Conservation (phyloP, 306 rosid species). For the Dryas octopetala region DNA sequence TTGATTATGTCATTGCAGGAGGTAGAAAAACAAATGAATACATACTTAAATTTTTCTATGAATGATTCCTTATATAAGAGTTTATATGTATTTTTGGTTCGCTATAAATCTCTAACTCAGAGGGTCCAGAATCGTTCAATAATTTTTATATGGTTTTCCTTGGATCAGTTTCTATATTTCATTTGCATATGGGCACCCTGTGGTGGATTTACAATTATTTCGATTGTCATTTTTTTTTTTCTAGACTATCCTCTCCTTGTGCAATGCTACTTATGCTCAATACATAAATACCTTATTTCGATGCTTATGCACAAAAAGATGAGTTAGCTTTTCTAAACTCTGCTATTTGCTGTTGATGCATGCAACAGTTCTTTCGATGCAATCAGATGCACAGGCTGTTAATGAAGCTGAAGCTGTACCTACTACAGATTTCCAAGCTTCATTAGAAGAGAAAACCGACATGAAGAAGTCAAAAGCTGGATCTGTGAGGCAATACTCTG, state of each 20-base stretch:
- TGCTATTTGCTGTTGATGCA: slow-evolving; percentile 24
- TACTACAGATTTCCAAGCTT: slow-evolving; percentile 23
- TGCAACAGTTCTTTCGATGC: slow-evolving; percentile 71
- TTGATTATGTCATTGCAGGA: background rate
- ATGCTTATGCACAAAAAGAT: background rate
- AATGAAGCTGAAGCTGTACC: slow-evolving; percentile 42
- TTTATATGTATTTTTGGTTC: background rate
- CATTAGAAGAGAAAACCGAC: slow-evolving; percentile 33
- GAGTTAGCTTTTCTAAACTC: background rate
- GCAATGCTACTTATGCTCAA: background rate
- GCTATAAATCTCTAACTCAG: background rate
- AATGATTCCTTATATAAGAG: background rate
- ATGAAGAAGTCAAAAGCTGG: slow-evolving; percentile 32
- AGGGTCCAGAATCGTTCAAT: background rate
- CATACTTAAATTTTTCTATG: background rate
- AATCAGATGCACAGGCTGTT: slow-evolving; percentile 57
- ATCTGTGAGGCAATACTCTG: slow-evolving; percentile 38
- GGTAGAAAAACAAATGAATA: background rate
- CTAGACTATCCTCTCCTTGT: background rate
- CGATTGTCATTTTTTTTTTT: background rate
- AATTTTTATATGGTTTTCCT: background rate
- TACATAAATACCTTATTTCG: background rate
- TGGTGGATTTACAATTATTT: background rate
- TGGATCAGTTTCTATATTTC: background rate
- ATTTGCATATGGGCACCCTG: background rate